Conservation (phyloP, 208 protist genomes). For the Balamuthia mandrillaris region DNA sequence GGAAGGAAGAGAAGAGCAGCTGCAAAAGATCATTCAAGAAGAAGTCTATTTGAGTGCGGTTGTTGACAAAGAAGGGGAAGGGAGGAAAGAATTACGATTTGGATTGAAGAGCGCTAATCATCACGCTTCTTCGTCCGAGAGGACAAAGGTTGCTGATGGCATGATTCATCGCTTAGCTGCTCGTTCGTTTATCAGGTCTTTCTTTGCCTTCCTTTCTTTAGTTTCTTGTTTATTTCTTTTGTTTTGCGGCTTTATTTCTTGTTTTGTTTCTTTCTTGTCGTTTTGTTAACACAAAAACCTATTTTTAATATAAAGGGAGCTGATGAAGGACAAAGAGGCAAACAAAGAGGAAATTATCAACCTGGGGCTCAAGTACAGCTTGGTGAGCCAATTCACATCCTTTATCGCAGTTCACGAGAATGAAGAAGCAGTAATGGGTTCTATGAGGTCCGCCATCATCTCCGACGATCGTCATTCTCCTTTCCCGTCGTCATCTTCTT, state of each 20-base stretch:
- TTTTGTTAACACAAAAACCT: too few relatives aligned
- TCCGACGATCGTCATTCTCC: too few relatives aligned
- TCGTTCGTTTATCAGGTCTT: constrained; percentile 27
- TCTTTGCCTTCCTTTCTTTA: background rate
- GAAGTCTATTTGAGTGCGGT: background rate
- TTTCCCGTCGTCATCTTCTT: too few relatives aligned
- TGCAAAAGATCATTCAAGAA: background rate
- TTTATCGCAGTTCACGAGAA: constrained; percentile 25
- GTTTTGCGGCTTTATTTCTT: too few relatives aligned
- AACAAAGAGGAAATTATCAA: constrained; percentile 39
- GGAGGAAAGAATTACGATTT: too few relatives aligned
- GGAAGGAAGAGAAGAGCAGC: background rate
- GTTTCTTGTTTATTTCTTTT: too few relatives aligned
- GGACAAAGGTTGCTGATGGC: constrained; percentile 5
- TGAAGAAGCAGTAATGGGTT: background rate
- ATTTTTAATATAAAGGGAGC: too few relatives aligned
- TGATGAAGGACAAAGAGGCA: background rate
- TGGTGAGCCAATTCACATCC: constrained; percentile 37
- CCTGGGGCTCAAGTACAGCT: constrained; percentile 11
- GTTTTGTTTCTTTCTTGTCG: background rate
- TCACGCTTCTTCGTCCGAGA: too few relatives aligned
- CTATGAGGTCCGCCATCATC: background rate
- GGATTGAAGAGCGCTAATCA: too few relatives aligned
- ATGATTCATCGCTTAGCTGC: constrained; percentile 48
- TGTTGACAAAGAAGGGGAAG: background rate